Percentiles rank a stretch among this genome's conserved stretches.
These are phyloP conservation scores for Trifolium subterraneum DNA, from an alignment of 306 rosid species.

Conservation along the genomic window DNA sequence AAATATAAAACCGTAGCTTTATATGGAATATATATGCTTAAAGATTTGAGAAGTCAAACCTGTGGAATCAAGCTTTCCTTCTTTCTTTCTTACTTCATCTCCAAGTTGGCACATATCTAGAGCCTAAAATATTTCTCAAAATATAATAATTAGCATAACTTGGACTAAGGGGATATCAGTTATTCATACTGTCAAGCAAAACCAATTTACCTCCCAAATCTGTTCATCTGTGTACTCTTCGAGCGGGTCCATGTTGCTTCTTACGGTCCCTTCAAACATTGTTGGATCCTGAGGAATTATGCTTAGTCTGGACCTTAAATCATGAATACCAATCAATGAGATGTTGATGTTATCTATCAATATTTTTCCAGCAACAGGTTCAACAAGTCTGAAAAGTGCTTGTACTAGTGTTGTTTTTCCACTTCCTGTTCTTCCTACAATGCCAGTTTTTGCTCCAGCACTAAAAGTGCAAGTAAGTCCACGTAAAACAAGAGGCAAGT, in stretches of 20 bases:
- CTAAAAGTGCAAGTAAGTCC: constrained; percentile 76
- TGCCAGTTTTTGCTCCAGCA: constrained; percentile 79
- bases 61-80: constrained; percentile 71
- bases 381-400: constrained; percentile 75
- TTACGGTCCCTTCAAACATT: constrained; percentile 89
- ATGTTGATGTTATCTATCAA: constrained; percentile 65
- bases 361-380: constrained; percentile 69
- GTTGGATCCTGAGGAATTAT: constrained; percentile 97
- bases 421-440: constrained; percentile 89
- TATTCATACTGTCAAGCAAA: constrained; percentile 32
- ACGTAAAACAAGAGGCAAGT: constrained; percentile 77
- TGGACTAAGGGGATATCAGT: constrained; percentile 8
- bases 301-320: constrained; percentile 75
- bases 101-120: constrained; percentile 90
- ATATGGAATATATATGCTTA: neutral
- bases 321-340: constrained; percentile 68
- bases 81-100: constrained; percentile 81
- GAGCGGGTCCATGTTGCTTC: constrained; percentile 82
- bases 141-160: neutral
- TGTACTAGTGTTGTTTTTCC: constrained; percentile 85
- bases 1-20: too few species aligned
- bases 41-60: constrained; percentile 51
- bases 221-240: constrained; percentile 84
- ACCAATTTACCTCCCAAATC: constrained; percentile 79
- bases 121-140: constrained; percentile 51